These are phyloP conservation scores for Cyclaneusma minus DNA, from an alignment of 2,329 filamentous ascomycete genomes.

Conservation along the genomic window DNA sequence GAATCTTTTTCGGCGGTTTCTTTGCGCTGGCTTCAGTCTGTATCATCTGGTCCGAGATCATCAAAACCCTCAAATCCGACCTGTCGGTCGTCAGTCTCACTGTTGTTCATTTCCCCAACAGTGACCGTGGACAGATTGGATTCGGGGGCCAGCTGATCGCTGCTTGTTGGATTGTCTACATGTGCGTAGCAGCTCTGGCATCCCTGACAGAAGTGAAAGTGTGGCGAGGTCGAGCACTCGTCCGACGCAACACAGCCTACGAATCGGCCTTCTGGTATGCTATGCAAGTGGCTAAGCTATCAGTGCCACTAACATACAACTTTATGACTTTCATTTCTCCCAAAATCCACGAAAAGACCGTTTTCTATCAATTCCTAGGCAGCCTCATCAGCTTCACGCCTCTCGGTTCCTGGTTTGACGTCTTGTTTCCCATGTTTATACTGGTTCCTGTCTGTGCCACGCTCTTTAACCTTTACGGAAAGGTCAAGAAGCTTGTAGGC, in stretches of 20 bases:
- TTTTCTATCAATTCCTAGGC: conserved; percentile 80
- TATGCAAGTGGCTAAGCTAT: conserved; percentile 80
- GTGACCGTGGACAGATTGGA: conserved; percentile 59
- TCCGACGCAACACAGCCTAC: conserved; percentile 78
- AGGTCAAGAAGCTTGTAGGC: conserved; percentile 56
- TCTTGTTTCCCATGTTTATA: conserved; percentile 77
- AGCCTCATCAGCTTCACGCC: conserved; percentile 69
- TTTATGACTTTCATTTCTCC: conserved; percentile 79
- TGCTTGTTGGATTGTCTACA: conserved; percentile 84
- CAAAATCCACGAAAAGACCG: conserved; percentile 57
- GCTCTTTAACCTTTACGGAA: conserved; percentile 78
- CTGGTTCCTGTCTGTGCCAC: conserved; percentile 74
- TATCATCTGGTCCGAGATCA: conserved; percentile 86
- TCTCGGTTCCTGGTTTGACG: conserved; percentile 70
- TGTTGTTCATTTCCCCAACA: conserved; percentile 41
- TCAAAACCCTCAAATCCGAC: conserved; percentile 65
- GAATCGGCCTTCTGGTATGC: conserved; percentile 96
- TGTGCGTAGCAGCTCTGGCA: conserved; percentile 78
- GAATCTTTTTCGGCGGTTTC: conserved; percentile 48
- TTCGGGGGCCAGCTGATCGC: conserved; percentile 78
- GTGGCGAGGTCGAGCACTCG: conserved; percentile 90
- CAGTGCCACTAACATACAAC: conserved; percentile 87
- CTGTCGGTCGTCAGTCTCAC: conserved; percentile 54
- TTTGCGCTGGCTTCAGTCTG: conserved; percentile 62
- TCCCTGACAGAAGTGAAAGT: conserved; percentile 88